These are phyloP conservation scores for Cordyceps farinosa DNA, from an alignment of 2,329 filamentous ascomycete genomes.

Conservation along the genomic window DNA sequence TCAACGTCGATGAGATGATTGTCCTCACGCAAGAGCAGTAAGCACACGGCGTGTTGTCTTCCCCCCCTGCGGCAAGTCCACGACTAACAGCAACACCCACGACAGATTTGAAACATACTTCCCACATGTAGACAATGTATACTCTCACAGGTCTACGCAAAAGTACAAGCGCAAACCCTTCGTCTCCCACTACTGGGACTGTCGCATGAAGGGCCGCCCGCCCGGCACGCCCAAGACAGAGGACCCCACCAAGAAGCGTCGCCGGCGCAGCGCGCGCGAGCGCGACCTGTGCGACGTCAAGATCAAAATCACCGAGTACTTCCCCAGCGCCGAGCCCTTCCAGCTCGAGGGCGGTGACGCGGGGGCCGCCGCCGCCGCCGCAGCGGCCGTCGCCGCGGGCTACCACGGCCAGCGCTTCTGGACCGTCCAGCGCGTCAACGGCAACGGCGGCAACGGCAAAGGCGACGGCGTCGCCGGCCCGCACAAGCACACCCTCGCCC, in stretches of 20 bases:
- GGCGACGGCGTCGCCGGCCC: conserved; percentile 65
- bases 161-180: conserved; percentile 79
- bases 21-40: conserved; percentile 72
- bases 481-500: conserved; percentile 70
- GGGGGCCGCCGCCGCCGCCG: conserved; percentile 18
- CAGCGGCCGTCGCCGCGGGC: conserved; percentile 33
- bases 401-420: conserved; percentile 57
- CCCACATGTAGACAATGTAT: conserved; percentile 79
- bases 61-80: background rate
- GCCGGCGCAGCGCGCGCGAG: conserved; percentile 71
- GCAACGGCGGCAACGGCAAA: conserved; percentile 70
- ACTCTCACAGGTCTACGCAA: conserved; percentile 79
- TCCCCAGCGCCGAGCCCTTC: conserved; percentile 45
- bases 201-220: conserved; percentile 73
- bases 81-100: conserved; percentile 18
- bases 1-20: conserved; percentile 71
- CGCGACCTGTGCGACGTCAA: conserved; percentile 82
- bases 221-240: conserved; percentile 76
- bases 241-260: conserved; percentile 77
- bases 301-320: conserved; percentile 81
- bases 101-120: conserved; percentile 74
- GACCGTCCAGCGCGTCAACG: conserved; percentile 74
- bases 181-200: conserved; percentile 81
- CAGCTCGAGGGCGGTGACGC: conserved; percentile 26
- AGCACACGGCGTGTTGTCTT: conserved; percentile 22